phyloP scores from a whole-genome alignment of 2,329 filamentous ascomycete genomes.

The Bipolaris gigantea region DNA sequence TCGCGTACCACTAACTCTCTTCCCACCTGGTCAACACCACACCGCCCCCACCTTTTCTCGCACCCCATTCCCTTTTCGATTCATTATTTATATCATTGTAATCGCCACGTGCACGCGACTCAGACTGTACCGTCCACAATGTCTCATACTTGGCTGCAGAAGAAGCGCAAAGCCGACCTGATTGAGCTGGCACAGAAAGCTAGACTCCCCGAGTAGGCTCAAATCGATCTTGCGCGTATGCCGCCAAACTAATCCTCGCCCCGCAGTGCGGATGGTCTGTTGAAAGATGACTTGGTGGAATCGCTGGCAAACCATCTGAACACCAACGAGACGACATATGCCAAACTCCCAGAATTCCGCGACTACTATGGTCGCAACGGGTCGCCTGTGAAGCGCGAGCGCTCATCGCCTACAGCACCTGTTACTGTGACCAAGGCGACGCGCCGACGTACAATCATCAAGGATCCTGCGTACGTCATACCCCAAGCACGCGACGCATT shows the following conservation, averaged over 20 bases:
- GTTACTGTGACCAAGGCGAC: slow-evolving; percentile 37
- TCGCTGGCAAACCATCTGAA: slow-evolving; percentile 44
- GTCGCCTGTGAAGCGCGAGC: slow-evolving; percentile 56
- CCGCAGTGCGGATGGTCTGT: slow-evolving; percentile 67
- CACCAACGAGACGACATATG: slow-evolving; percentile 67
- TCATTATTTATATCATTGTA: slow-evolving; percentile 22
- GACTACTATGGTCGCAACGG: slow-evolving; percentile 74
- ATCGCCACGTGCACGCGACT: slow-evolving; percentile 57
- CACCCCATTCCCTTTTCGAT: slow-evolving; percentile 20
- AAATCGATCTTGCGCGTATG: slow-evolving; percentile 2
- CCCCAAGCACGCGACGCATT: slow-evolving; percentile 24
- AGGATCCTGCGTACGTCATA: slow-evolving; percentile 36
- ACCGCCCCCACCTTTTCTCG: slow-evolving; percentile 17
- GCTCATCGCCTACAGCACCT: slow-evolving; percentile 39
- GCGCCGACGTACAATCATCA: slow-evolving; percentile 41
- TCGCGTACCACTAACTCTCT: slow-evolving; percentile 19
- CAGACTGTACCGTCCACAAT: slow-evolving; percentile 53
- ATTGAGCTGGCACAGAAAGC: slow-evolving; percentile 71
- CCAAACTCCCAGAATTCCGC: slow-evolving; percentile 64
- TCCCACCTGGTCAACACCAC: slow-evolving; percentile 26
- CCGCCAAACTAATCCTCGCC: slow-evolving; percentile 15
- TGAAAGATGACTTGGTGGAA: slow-evolving; percentile 77
- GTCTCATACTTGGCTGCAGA: slow-evolving; percentile 72
- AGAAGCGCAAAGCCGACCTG: slow-evolving; percentile 81
- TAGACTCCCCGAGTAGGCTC: slow-evolving; percentile 68